A percentile compares a stretch with the other conserved stretches of the same genome.
phyloP scores from a whole-genome alignment of 768 basidiomycete genomes.

The Kwoniella dejecticola region DNA sequence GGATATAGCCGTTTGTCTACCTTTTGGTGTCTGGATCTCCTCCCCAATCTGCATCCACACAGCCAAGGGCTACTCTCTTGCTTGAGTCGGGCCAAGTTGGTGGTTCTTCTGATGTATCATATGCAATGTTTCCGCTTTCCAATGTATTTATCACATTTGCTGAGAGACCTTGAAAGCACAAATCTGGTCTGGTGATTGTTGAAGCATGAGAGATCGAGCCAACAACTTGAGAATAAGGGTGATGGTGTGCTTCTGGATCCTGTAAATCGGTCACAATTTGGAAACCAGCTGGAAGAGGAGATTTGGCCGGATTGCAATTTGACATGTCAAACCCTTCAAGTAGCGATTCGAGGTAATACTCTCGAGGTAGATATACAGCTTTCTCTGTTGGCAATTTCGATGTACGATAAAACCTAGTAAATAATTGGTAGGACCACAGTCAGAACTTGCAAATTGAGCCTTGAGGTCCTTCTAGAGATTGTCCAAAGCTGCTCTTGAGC shows the following conservation, averaged over 20 bases:
- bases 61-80: slow-evolving; percentile 49
- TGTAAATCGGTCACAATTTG: slow-evolving; percentile 2
- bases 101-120: slow-evolving; percentile 37
- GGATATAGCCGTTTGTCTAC: slow-evolving; percentile 57
- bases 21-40: slow-evolving; percentile 44
- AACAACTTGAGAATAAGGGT: slow-evolving; percentile 10
- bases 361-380: slow-evolving; percentile 25
- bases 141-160: slow-evolving; percentile 27
- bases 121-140: slow-evolving; percentile 30
- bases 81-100: slow-evolving; percentile 9
- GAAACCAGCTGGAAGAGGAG: slow-evolving; percentile 7
- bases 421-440: slow-evolving; percentile 11
- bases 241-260: slow-evolving; percentile 4
- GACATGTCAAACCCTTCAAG: slow-evolving; percentile 16
- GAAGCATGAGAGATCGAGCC: slow-evolving; percentile 23
- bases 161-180: slow-evolving; percentile 16
- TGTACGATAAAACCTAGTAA: slow-evolving; percentile 52
- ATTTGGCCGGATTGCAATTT: slow-evolving; percentile 4
- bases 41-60: slow-evolving; percentile 53
- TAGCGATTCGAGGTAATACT: slow-evolving; percentile 16
- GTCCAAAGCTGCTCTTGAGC: slow-evolving; percentile 5
- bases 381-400: slow-evolving; percentile 10
- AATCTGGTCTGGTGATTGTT: slow-evolving; percentile 13
- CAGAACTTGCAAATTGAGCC: slow-evolving; percentile 5
- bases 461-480: slow-evolving; percentile 16